Conservation (phyloP, 2,329 filamentous ascomycete genomes). For the Fusarium nurragi region DNA sequence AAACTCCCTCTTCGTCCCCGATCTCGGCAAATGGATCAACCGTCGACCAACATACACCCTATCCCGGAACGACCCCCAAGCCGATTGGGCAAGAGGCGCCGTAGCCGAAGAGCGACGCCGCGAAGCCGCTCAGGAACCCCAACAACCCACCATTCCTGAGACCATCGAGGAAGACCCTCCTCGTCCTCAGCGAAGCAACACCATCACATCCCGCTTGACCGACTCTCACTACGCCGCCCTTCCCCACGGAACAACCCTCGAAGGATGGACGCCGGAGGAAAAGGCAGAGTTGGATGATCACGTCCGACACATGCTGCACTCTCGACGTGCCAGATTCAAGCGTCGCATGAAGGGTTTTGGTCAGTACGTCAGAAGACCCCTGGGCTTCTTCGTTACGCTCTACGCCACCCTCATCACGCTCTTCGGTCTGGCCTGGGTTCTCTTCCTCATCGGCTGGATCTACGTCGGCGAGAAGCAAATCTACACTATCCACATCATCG, state of each 20-base stretch:
- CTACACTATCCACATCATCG: slow-evolving; percentile 75
- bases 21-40: slow-evolving; percentile 79
- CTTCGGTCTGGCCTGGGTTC: slow-evolving; percentile 87
- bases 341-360: slow-evolving; percentile 81
- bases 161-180: slow-evolving; percentile 27
- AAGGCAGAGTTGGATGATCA: slow-evolving; percentile 83
- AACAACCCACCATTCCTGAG: not conserved
- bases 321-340: slow-evolving; percentile 80
- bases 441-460: slow-evolving; percentile 93
- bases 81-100: slow-evolving; percentile 38
- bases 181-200: slow-evolving; percentile 56
- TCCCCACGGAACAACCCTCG: slow-evolving; percentile 75
- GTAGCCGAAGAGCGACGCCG: slow-evolving; percentile 32
- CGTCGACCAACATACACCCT: slow-evolving; percentile 81
- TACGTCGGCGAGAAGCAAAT: slow-evolving; percentile 78
- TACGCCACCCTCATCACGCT: slow-evolving; percentile 85
- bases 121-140: slow-evolving; percentile 15
- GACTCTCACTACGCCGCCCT: slow-evolving; percentile 81
- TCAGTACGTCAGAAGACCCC: slow-evolving; percentile 78
- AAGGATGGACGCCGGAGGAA: slow-evolving; percentile 79
- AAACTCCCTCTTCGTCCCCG: slow-evolving; percentile 87
- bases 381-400: slow-evolving; percentile 84
- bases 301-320: slow-evolving; percentile 88
- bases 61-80: slow-evolving; percentile 56
- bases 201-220: slow-evolving; percentile 73